Percentiles rank a stretch among this genome's conserved stretches.
Evolutionary conservation across 208 protist genomes (phyloP).

Genomic region (Crithidia expoeki): DNA sequence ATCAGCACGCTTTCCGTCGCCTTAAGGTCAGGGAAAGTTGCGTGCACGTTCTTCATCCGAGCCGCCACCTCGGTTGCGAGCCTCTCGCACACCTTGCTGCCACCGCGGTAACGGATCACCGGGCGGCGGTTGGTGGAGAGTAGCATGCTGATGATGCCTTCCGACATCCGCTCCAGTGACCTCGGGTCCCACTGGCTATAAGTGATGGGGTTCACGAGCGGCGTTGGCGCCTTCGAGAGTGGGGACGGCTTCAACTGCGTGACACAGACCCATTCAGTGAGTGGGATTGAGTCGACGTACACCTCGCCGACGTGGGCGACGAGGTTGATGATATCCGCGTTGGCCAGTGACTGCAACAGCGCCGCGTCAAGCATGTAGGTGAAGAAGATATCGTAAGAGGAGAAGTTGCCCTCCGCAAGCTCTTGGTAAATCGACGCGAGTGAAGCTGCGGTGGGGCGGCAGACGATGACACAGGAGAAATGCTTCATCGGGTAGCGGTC

Average conservation of each 20-base stretch:
- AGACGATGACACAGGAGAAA: slow-evolving; percentile 92
- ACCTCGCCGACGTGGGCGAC: slow-evolving; percentile 93
- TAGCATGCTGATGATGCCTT: slow-evolving; percentile 83
- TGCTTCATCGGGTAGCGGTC: slow-evolving; percentile 94
- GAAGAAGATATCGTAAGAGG: slow-evolving; percentile 90
- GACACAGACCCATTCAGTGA: slow-evolving; percentile 85
- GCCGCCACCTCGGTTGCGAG: slow-evolving; percentile 79
- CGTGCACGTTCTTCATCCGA: slow-evolving; percentile 83
- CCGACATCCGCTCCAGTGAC: slow-evolving; percentile 69
- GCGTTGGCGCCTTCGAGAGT: slow-evolving; percentile 40
- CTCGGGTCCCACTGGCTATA: slow-evolving; percentile 73
- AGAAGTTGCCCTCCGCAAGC: slow-evolving; percentile 91
- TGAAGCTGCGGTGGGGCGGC: slow-evolving; percentile 90
- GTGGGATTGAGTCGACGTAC: slow-evolving; percentile 94
- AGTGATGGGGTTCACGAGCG: slow-evolving; percentile 77
- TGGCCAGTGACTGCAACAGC: slow-evolving; percentile 92
- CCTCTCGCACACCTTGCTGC: slow-evolving; percentile 65
- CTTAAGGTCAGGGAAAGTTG: slow-evolving; percentile 87
- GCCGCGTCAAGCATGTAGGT: slow-evolving; percentile 87
- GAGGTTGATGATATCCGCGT: slow-evolving; percentile 94
- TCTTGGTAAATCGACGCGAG: slow-evolving; percentile 88
- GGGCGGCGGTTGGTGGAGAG: slow-evolving; percentile 87
- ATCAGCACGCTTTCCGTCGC: slow-evolving; percentile 82
- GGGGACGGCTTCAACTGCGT: slow-evolving; percentile 59
- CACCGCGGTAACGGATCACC: slow-evolving; percentile 79